A percentile compares a stretch with the other conserved stretches of the same genome.
phyloP scores from a whole-genome alignment of 2,329 filamentous ascomycete genomes.

The Penicillium occitanis region DNA sequence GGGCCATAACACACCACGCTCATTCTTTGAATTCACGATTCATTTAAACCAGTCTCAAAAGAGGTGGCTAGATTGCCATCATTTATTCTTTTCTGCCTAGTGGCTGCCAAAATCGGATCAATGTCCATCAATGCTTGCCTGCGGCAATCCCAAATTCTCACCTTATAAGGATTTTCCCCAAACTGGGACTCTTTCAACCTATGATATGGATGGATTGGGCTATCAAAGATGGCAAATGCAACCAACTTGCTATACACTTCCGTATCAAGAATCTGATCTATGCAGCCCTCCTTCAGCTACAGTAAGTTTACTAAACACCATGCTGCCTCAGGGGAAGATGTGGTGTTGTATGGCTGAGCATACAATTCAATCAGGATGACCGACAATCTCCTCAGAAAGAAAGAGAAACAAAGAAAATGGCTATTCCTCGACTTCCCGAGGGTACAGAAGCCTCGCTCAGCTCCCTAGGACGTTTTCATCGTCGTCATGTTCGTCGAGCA shows the following conservation, averaged over 20 bases:
- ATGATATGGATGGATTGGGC: slow-evolving; percentile 32
- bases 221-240: slow-evolving; percentile 35
- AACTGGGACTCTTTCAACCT: slow-evolving; percentile 6
- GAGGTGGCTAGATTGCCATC: slow-evolving; percentile 1
- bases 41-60: background rate
- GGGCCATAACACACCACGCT: background rate
- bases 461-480: slow-evolving; percentile 37
- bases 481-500: slow-evolving; percentile 41
- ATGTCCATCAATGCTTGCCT: slow-evolving; percentile 17
- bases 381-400: slow-evolving; percentile 28
- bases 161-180: background rate
- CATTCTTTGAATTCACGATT: background rate
- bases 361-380: slow-evolving; percentile 27
- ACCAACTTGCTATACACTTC: slow-evolving; percentile 33
- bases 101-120: slow-evolving; percentile 8
- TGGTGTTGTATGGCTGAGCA: background rate
- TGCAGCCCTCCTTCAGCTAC: slow-evolving; percentile 32
- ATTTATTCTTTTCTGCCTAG: background rate
- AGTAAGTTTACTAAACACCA: slow-evolving; percentile 25
- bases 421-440: slow-evolving; percentile 39
- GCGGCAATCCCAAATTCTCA: slow-evolving; percentile 8
- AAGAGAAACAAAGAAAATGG: slow-evolving; percentile 35
- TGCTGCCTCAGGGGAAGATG: background rate
- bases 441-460: slow-evolving; percentile 35
- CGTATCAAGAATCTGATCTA: slow-evolving; percentile 33